phyloP scores from a whole-genome alignment of 2,329 filamentous ascomycete species.

The Aureobasidium melanogenum region DNA sequence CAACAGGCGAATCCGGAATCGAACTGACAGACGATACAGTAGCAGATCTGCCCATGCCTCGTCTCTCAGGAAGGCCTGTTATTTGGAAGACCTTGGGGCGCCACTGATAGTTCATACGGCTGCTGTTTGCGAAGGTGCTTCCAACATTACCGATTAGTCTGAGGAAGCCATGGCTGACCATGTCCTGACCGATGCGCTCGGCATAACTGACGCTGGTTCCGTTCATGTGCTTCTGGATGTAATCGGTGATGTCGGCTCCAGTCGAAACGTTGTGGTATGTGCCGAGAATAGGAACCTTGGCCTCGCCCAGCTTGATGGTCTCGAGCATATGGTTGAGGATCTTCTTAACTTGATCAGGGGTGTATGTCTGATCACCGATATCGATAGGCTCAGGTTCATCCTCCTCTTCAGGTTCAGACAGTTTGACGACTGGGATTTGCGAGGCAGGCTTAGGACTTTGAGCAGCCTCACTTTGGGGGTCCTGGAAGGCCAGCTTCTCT shows the following conservation, averaged over 20 bases:
- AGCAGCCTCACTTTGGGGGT: slow-evolving; percentile 50
- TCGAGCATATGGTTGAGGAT: slow-evolving; percentile 79
- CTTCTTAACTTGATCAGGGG: slow-evolving; percentile 81
- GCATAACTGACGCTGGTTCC: slow-evolving; percentile 81
- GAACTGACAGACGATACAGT: slow-evolving; percentile 50
- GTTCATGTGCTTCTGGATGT: slow-evolving; percentile 80
- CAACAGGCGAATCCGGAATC: slow-evolving; percentile 50
- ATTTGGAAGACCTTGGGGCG: slow-evolving; percentile 82
- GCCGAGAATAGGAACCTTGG: slow-evolving; percentile 90
- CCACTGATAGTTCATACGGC: slow-evolving; percentile 97
- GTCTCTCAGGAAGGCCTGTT: slow-evolving; percentile 83
- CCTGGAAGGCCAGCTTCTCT: slow-evolving; percentile 95
- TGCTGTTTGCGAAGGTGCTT: slow-evolving; percentile 93
- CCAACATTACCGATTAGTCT: slow-evolving; percentile 90
- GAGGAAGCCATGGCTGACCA: slow-evolving; percentile 77
- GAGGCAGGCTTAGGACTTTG: slow-evolving; percentile 39
- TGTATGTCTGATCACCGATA: slow-evolving; percentile 81
- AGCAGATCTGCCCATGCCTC: slow-evolving; percentile 64
- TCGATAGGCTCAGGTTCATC: slow-evolving; percentile 78
- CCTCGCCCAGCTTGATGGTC: slow-evolving; percentile 77
- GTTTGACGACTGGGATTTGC: slow-evolving; percentile 70
- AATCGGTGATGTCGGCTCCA: slow-evolving; percentile 90
- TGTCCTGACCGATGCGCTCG: slow-evolving; percentile 88
- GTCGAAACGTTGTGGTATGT: slow-evolving; percentile 89
- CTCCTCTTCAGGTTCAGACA: slow-evolving; percentile 53